Evolutionary conservation across 2,329 filamentous ascomycete genomes (phyloP), one percentile per base, ranked within the genome.

Genomic region (Exophiala alcalophila): DNA sequence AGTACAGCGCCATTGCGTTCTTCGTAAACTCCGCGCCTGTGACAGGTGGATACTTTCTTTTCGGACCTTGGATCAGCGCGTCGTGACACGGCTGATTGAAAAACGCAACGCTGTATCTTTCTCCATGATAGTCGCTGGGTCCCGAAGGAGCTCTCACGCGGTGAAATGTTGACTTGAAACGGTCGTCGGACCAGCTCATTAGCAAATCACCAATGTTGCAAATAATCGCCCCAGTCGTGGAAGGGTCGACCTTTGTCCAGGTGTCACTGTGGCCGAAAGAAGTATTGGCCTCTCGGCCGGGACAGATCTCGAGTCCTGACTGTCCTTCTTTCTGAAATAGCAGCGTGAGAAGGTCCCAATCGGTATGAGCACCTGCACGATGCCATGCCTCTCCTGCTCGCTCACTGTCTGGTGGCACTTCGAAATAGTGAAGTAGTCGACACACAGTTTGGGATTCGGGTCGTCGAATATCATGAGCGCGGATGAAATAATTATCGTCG

Each of bases 161-260:
- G 61, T 83, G 80, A 37, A 80, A 78, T 0, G 78, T 81, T 25
- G 72, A 78, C 63, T 82, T 83, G 66, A 83, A 82, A 12, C 78
- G 71, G 58, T 83, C 80, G 56, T 83, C 80, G 18, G 71, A 77
- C 78, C 80, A 82, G 28, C 69, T 73, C 80, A 84, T 83, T 10
- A 83, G 66, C 45, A 83, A 63, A 57, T 83, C 80, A 2, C 80
- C 80, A 47, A 82, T 79, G 53, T 81, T 82, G 61, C 78, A 82
- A 4, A 83, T 73, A 40, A 80, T 77, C 45, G 73, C 71, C 0
- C 73, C 76, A 0, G 67, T 65, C 5, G 30, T 34, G 4, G 44
- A 62, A 4, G 74, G 74, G 47, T 79, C 73, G n/a, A 83, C 71
- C 44, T 76, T 77, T 7, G 79, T 83, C 80, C 80, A 83, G 0